Base-by-base conservation (phyloP, 2,329 filamentous ascomycete species). In the Zymoseptoria pseudotritici region DNA sequence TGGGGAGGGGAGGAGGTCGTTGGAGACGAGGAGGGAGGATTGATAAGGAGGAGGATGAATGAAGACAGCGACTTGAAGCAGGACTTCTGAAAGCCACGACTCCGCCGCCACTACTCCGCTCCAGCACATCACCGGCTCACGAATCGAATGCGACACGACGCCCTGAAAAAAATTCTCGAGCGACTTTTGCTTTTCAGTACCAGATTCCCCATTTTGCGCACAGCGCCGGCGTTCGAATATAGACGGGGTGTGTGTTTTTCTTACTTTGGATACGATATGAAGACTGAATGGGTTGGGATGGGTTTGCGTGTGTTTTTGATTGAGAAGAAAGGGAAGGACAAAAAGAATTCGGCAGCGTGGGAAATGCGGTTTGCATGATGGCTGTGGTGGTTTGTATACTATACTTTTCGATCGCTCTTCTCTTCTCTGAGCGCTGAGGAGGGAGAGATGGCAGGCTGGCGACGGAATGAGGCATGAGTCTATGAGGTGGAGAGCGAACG, bases 11-110 rank as follows among this genome's bases (percentile, higher is more conserved):
- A 59, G 59, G 20, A 58, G 60, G 19, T 63, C 61, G 19, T 49
- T 63, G 56, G 65, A 67, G 53, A 67, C 66, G 49, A 58, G 58
- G 54, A 64, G 67, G 54, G 66, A 68, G 55, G 36, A 46, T 6
- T 46, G 36, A 46, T 9, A 2, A 29, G 26, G 26, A 8, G 7
- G 26, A 29, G 26, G 26, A 29, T 46, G 36, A 46, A 17, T n/a
- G 36, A 46, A 17, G 36, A 46, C 36, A 46, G 17, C 13, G 11
- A 29, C 36, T 6, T 11, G 36, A 46, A 46, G 36, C 36, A 46
- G 36, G 36, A 11, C 36, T 46, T 46, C 36, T 17, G 36, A 46
- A 46, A 1, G n/a, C 36, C 36, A 11, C 36, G 7, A 29, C 26
- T 9, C 26, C 26, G 8, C 26, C 26, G 7, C 26, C 26, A 29